Conservation (phyloP, 2,329 filamentous ascomycete genomes). For the Colletotrichum camelliae region DNA sequence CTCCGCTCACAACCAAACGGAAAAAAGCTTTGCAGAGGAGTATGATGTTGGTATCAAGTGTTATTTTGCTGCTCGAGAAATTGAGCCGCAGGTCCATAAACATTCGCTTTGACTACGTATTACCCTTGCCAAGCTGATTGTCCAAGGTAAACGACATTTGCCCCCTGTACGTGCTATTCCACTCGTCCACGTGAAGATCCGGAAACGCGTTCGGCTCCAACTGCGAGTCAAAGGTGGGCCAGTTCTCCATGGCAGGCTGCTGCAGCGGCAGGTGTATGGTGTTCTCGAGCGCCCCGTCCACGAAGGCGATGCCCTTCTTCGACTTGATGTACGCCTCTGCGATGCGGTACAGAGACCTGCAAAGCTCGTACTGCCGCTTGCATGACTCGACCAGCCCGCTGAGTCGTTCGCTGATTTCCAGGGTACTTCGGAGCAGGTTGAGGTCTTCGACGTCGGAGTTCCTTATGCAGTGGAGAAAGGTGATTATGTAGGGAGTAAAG, state of each 20-base stretch:
- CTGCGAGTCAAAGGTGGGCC: background rate
- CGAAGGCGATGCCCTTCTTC: background rate
- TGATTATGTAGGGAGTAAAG: conserved; percentile 27
- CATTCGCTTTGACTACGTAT: background rate
- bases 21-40: background rate
- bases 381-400: background rate
- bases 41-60: background rate
- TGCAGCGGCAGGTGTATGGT: background rate
- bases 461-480: conserved; percentile 24
- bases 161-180: background rate
- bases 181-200: background rate
- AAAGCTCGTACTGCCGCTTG: conserved; percentile 1
- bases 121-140: background rate
- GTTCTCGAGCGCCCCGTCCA: background rate
- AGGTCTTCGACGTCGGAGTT: conserved; percentile 17
- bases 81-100: accelerated
- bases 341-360: background rate
- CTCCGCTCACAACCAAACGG: background rate
- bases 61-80: accelerated
- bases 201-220: background rate
- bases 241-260: background rate
- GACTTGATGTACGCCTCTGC: conserved; percentile 10
- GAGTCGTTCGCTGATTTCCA: conserved; percentile 2
- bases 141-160: conserved; percentile 11
- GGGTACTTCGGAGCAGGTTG: background rate